Evolutionary conservation across 768 basidiomycete genomes (phyloP).

Genomic region (Atractiella rhizophila): DNA sequence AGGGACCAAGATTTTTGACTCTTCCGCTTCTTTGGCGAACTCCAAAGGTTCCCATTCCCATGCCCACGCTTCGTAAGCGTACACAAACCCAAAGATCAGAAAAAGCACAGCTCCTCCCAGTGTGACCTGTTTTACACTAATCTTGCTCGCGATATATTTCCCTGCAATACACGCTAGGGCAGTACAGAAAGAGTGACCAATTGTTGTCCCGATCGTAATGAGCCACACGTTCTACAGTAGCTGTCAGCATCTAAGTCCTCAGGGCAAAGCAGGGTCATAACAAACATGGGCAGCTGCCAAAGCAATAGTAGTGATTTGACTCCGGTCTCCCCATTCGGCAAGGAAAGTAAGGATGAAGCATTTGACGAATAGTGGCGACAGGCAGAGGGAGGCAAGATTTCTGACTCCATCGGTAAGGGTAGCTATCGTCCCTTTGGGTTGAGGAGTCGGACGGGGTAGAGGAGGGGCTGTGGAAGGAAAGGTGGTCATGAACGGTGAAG

Average conservation of each 20-base stretch:
- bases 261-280: constrained; percentile 8
- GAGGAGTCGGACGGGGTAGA: no score
- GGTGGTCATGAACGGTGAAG: no score
- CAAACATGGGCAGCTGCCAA: constrained; percentile 79
- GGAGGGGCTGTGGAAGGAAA: no score
- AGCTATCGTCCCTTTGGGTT: no score
- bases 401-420: constrained; percentile 38
- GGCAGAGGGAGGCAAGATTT: constrained; percentile 34
- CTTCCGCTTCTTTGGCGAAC: neutral
- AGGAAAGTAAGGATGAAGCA: constrained; percentile 83
- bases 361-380: constrained; percentile 87
- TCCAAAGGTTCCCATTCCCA: no score
- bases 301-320: constrained; percentile 90
- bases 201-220: constrained; percentile 64
- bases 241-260: no score
- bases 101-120: constrained; percentile 58
- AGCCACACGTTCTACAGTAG: constrained; percentile 64
- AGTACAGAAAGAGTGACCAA: constrained; percentile 71
- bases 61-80: constrained; percentile 16
- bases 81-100: constrained; percentile 39
- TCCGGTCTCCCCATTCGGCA: constrained; percentile 98
- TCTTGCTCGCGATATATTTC: constrained; percentile 69
- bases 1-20: no score
- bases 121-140: constrained; percentile 83
- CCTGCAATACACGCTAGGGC: constrained; percentile 79